Percentiles rank a stretch among this genome's conserved stretches.
Conservation (phyloP, 1,139 yeast species). For the Zygosaccharomyces pseudobailii region DNA sequence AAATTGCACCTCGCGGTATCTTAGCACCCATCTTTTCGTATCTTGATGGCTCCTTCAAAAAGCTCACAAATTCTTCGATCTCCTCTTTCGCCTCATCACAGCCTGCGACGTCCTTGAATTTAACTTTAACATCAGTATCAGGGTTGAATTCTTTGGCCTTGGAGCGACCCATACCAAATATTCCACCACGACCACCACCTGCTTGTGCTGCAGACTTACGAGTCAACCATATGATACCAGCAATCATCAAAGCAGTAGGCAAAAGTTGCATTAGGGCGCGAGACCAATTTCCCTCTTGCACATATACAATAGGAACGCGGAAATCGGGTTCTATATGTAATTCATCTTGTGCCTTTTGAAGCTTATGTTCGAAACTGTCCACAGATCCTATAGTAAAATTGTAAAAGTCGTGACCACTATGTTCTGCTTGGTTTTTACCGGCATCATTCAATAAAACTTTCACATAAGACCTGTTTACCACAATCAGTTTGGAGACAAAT, state of each 20-base stretch:
- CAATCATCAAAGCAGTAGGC: conserved; percentile 67
- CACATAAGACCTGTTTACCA: conserved; percentile 59
- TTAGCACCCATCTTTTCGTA: conserved; percentile 77
- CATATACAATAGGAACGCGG: conserved; percentile 60
- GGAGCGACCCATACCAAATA: conserved; percentile 60
- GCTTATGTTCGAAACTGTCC: conserved; percentile 65
- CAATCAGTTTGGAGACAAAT: conserved; percentile 60
- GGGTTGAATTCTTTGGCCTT: conserved; percentile 68
- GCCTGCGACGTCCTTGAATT: conserved; percentile 78
- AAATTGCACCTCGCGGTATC: conserved; percentile 78
- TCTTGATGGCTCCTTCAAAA: conserved; percentile 66
- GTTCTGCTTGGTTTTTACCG: conserved; percentile 43
- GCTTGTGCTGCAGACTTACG: conserved; percentile 49
- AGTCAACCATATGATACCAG: conserved; percentile 67
- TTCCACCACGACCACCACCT: conserved; percentile 53
- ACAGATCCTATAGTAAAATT: conserved; percentile 70
- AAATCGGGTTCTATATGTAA: conserved; percentile 54
- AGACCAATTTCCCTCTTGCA: conserved; percentile 54
- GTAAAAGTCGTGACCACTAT: conserved; percentile 44
- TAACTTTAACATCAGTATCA: conserved; percentile 65
- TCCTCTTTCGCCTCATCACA: conserved; percentile 81
- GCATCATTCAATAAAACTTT: conserved; percentile 63
- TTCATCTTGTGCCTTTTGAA: conserved; percentile 57
- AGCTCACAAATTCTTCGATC: conserved; percentile 79
- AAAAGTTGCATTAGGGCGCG: conserved; percentile 55